Base-by-base conservation (phyloP, 2,329 filamentous ascomycete genomes). In the Fusarium siculi region DNA sequence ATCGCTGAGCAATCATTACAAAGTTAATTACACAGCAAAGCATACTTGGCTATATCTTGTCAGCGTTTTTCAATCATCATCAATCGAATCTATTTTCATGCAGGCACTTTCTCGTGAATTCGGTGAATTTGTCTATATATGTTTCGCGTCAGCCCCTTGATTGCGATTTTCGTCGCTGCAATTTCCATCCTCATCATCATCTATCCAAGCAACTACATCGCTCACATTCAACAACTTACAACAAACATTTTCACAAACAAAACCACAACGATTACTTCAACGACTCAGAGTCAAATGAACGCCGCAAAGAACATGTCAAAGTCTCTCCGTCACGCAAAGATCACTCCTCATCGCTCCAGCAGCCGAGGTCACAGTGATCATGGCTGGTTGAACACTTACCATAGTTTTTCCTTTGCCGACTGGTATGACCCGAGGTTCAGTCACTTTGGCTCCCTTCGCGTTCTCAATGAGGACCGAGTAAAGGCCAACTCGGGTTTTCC, bases 381-480 rank as follows among this genome's bases (percentile, higher is more conserved):
- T 81, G 93, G 93, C 81, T 97, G 94, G 94, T 89, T 97, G 14
- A 93, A 96, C 84, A 92, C 92, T 12, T 96, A 93, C 84, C 94
- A 97, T 85, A 93, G 92, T 72, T 97, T 97, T 86, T 92, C 89
- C 77, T 97, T 97, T 82, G 93, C 93, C 46, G 86, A 87, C 79
- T 90, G 87, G 87, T 91, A 91, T 81, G 87, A 94, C 79, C 91
- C 92, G 4, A 80, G 82, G 32, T 92, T 90, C 83, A 87, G 87
- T 50, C 87, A 88, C 71, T 97, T 93, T 79, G 94, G 95, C 12
- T 88, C 91, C 32, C 87, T 97, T 52, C 90, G 94, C 63, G 94
- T 97, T 43, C 91, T 97, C 78, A 97, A 97, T 79, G 94, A 97
- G 84, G 94, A 97, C 81, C 92, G 93, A 39, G 94, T 97, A 39